phyloP scores from a whole-genome alignment of 108 stramenopile genomes.

The Cyclotella baltica region DNA sequence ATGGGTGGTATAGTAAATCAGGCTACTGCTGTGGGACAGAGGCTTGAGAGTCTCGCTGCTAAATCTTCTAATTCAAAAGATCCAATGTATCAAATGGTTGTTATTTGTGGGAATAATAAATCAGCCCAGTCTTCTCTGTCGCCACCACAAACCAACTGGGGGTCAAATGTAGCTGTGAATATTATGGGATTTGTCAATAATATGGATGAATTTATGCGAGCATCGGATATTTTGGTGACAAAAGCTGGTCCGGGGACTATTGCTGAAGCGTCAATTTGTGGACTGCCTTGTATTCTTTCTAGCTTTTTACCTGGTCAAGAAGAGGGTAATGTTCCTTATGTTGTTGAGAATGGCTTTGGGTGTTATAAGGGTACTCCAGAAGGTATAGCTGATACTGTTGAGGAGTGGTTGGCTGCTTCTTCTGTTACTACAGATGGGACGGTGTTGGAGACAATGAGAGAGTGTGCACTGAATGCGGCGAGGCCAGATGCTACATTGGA shows the following conservation, averaged over 20 bases:
- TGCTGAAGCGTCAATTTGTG: slow-evolving; percentile 94
- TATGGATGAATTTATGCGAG: slow-evolving; percentile 97
- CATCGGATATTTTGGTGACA: slow-evolving; percentile 85
- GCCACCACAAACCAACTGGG: slow-evolving; percentile 54
- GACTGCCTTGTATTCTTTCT: slow-evolving; percentile 93
- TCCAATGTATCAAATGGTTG: slow-evolving; percentile 86
- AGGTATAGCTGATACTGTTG: slow-evolving; percentile 88
- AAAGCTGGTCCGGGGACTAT: slow-evolving; percentile 98
- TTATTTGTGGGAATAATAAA: slow-evolving; percentile 95
- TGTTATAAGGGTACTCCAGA: slow-evolving; percentile 77
- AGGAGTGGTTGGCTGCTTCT: slow-evolving; percentile 74
- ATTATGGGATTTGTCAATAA: slow-evolving; percentile 93
- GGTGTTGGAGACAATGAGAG: slow-evolving; percentile 61
- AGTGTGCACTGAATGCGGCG: slow-evolving; percentile 76
- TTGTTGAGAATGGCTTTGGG: slow-evolving; percentile 91
- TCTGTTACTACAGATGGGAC: slow-evolving; percentile 40
- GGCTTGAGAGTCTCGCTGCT: slow-evolving; percentile 53
- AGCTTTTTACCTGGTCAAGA: slow-evolving; percentile 96
- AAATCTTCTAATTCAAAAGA: slow-evolving; percentile 11
- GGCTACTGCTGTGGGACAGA: slow-evolving; percentile 73
- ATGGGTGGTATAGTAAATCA: slow-evolving; percentile 92
- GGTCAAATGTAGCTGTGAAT: slow-evolving; percentile 58
- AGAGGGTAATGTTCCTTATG: slow-evolving; percentile 93
- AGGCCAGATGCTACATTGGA: slow-evolving; percentile 86
- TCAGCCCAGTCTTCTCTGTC: slow-evolving; percentile 60